Percentiles rank a stretch among this genome's conserved stretches.
Conservation (phyloP, 345 rosid genomes). For the Moringa oleifera region DNA sequence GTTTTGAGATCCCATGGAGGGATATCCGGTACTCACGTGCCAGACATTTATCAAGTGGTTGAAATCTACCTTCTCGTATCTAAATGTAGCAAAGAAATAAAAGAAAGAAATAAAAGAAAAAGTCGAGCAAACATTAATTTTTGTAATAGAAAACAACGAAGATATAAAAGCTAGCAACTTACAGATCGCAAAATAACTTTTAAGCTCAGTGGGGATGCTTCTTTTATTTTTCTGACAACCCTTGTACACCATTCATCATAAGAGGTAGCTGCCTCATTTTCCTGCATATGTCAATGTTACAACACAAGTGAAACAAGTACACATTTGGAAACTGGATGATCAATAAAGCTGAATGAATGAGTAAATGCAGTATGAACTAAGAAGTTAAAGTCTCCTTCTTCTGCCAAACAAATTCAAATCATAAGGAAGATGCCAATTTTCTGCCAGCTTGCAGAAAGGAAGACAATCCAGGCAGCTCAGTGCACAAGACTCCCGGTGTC, state of each 20-base stretch:
- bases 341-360: not conserved
- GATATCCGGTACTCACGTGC: slow-evolving; percentile 74
- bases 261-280: slow-evolving; percentile 48
- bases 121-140: not conserved
- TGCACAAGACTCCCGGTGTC: no score
- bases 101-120: not conserved
- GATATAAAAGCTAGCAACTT: slow-evolving; percentile 24
- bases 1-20: slow-evolving; percentile 45
- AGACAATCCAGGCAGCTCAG: not conserved
- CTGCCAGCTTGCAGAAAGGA: not conserved
- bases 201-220: slow-evolving; percentile 90
- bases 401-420: not conserved
- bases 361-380: not conserved
- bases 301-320: slow-evolving; percentile 7
- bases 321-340: not conserved
- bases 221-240: slow-evolving; percentile 57
- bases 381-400: not conserved
- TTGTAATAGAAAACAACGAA: slow-evolving; percentile 9
- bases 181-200: slow-evolving; percentile 78
- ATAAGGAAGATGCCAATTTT: not conserved
- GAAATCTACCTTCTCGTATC: slow-evolving; percentile 90
- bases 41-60: slow-evolving; percentile 80
- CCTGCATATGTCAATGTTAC: slow-evolving; percentile 30
- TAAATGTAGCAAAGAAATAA: slow-evolving; percentile 25
- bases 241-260: slow-evolving; percentile 56